phyloP scores from a whole-genome alignment of 139 green algal genomes.

The Chlamydomonas sphaeroides region DNA sequence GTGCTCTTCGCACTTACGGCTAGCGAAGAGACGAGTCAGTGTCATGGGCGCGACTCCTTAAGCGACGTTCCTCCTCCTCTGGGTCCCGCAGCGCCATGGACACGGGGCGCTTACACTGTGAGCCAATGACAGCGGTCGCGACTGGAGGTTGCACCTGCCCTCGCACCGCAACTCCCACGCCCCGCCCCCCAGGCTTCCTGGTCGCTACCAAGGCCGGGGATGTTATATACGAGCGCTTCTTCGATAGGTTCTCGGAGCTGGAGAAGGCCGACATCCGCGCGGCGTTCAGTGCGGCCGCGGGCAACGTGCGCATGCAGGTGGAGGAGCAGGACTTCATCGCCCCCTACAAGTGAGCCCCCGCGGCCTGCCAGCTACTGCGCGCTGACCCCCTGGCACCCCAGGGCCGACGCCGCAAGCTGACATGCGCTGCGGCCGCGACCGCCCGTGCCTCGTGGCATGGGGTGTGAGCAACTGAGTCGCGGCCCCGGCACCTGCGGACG shows the following conservation, averaged over 20 bases:
- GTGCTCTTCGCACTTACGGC: too few relatives aligned
- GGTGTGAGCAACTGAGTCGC: too few relatives aligned
- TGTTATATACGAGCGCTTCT: conserved; percentile 84
- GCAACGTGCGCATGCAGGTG: conserved; percentile 29
- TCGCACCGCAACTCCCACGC: background rate
- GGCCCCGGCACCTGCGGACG: too few relatives aligned
- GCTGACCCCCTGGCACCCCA: too few relatives aligned
- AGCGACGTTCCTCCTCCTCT: too few relatives aligned
- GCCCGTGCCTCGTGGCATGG: too few relatives aligned
- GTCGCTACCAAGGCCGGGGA: conserved; percentile 61
- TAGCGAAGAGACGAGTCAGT: too few relatives aligned
- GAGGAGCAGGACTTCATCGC: conserved; percentile 70
- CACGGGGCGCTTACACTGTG: conserved; percentile 17
- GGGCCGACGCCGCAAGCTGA: too few relatives aligned
- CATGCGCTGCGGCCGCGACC: too few relatives aligned
- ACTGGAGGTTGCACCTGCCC: background rate
- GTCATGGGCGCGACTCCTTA: too few relatives aligned
- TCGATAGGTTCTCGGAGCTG: conserved; percentile 70
- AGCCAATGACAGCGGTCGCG: background rate
- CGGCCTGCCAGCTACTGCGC: too few relatives aligned
- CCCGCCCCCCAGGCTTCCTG: conserved; percentile 40
- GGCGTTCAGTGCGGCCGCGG: conserved; percentile 61
- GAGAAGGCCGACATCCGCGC: conserved; percentile 79
- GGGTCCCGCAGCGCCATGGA: too few relatives aligned
- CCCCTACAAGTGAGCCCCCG: conserved; percentile 59